Evolutionary conservation across 192 early-diverging fungal genomes (phyloP), one percentile per base, ranked within the genome.

Genomic region (Backusella circina): DNA sequence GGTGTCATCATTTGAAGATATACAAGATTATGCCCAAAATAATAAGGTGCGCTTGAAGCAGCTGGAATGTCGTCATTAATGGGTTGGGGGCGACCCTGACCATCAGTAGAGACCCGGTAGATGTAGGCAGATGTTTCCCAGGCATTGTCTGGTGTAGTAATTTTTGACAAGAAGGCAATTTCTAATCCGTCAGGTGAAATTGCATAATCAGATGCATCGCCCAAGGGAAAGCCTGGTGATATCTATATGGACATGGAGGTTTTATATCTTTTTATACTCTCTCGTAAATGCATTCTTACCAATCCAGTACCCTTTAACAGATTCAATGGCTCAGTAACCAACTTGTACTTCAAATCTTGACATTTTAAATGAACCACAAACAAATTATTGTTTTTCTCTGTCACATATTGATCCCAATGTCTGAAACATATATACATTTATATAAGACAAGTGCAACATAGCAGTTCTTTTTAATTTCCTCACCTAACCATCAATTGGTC

Each of bases 71-170:
- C 80, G 13, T 77, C 73, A 65, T 87, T 84, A 23, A 86, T 80
- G 28, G 77, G 69, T 64, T 82, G 84, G 30, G 90, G 88, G 7
- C 65, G 71, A 3, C 73, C 71, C 8, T 77, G 78, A 8, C 84
- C 87, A 38, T 78, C 77, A 38, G 87, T 85, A 12, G 83, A 82
- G 7, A 90, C 89, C 61, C 90, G 72, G 75, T 91, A 95, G 32
- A 95, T 85, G 69, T 88, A 85, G 68, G 86, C 86, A 61, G 92
- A 90, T 31, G 94, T 95, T 74, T 86, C 83, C 93, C 93, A 95
- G 12, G 93, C 93, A 30, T 88, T 87, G 66, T 90, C 85, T 3
- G 51, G 72, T 18, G 85, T 85, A 9, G 86, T 85, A 18, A 86
- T 83, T 80, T 93, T 93, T 67, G 93, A 84, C 1, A 88, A 84